A percentile compares a stretch with the other conserved stretches of the same genome.
These are phyloP conservation scores for Epichloe aotearoae DNA, from an alignment of 2,329 filamentous ascomycete genomes.

Conservation along the genomic window DNA sequence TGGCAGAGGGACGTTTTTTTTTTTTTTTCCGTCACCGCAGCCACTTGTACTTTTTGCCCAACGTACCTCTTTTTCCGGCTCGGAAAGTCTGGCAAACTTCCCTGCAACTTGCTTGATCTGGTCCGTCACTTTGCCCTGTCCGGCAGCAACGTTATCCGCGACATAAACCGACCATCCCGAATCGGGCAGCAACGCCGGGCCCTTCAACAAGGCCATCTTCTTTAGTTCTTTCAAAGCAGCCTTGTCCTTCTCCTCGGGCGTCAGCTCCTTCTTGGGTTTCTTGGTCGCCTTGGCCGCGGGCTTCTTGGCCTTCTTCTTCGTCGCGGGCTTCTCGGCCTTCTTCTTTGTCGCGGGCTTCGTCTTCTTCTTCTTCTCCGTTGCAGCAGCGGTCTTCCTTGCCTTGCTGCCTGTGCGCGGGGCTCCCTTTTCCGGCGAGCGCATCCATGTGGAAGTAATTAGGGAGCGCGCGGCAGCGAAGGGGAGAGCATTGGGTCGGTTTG, in stretches of 20 bases:
- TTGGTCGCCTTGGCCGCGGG: conserved; percentile 40
- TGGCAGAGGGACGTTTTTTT: background rate
- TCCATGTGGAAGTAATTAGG: conserved; percentile 17
- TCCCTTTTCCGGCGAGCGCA: conserved; percentile 14
- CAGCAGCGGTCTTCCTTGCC: conserved; percentile 9
- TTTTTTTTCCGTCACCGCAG: background rate
- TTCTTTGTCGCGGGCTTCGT: conserved; percentile 14
- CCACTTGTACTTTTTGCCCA: background rate
- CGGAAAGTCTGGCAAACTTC: conserved; percentile 26
- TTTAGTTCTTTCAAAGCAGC: conserved; percentile 23
- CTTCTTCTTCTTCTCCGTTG: conserved; percentile 12
- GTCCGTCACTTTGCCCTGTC: conserved; percentile 5
- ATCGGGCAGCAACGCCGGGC: conserved; percentile 21
- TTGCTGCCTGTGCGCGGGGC: conserved; percentile 7
- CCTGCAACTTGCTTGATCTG: conserved; percentile 16
- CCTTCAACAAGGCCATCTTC: conserved; percentile 26
- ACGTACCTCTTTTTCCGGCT: conserved; percentile 31
- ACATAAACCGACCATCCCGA: conserved; percentile 27
- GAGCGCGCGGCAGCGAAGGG: conserved; percentile 9
- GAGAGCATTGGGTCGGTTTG: conserved; percentile 1
- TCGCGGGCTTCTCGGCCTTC: conserved; percentile 35
- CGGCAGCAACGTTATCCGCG: conserved; percentile 15
- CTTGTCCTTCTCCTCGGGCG: conserved; percentile 25
- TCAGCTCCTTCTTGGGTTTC: conserved; percentile 18
- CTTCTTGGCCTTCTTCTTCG: conserved; percentile 15